Evolutionary conservation across 208 protist genomes (phyloP).

Genomic region (Crithidia bombi): DNA sequence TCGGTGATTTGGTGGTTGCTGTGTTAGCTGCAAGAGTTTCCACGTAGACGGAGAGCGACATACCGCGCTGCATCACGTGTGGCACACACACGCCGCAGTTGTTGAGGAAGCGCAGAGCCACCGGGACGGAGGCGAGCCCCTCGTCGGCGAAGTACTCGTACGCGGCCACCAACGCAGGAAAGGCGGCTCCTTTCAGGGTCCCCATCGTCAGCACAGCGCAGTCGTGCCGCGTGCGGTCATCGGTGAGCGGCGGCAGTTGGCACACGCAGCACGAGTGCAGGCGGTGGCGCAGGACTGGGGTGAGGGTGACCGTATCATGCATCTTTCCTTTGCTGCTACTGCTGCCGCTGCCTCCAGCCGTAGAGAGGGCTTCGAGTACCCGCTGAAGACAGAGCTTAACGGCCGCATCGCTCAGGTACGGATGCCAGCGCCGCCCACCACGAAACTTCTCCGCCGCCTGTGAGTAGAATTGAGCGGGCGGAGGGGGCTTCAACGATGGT

Average conservation of each 20-base stretch:
- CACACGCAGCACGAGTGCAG: conserved; percentile 40
- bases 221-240: conserved; percentile 21
- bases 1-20: neutral
- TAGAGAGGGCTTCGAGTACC: conserved; percentile 39
- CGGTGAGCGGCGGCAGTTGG: conserved; percentile 16
- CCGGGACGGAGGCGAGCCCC: conserved; percentile 29
- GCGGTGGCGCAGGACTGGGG: conserved; percentile 17
- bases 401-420: conserved; percentile 25
- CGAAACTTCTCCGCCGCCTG: conserved; percentile 12
- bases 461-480: neutral
- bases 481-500: too few species aligned
- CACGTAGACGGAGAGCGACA: conserved; percentile 21
- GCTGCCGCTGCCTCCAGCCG: neutral
- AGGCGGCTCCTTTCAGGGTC: conserved; percentile 39
- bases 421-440: conserved; percentile 30
- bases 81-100: conserved; percentile 59
- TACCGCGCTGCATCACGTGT: conserved; percentile 30
- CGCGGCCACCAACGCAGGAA: conserved; percentile 23
- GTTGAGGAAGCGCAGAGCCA: conserved; percentile 77
- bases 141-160: conserved; percentile 41
- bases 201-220: conserved; percentile 44
- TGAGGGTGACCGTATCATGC: neutral
- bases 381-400: conserved; percentile 59
- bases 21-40: neutral
- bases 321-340: neutral